Evolutionary conservation across 495 filamentous ascomycete species (phyloP).

Genomic region (Podospora australis): DNA sequence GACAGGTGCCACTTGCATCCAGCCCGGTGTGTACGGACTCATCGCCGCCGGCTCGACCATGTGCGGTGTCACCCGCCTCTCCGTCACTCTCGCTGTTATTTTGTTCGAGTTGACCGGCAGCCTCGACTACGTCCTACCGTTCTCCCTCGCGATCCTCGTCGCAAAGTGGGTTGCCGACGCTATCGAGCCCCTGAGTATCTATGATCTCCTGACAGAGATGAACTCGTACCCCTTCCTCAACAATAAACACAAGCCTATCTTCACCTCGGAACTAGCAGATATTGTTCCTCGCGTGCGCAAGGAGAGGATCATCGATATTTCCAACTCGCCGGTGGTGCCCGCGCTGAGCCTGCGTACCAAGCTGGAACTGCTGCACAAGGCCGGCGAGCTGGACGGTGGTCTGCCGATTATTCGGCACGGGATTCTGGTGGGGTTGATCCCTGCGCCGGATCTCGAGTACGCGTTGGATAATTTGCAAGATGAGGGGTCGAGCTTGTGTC

Average conservation of each 20-base stretch:
- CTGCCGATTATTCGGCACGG: conserved; percentile 76
- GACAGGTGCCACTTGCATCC: conserved; percentile 74
- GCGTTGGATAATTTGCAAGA: conserved; percentile 75
- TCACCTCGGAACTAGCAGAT: conserved; percentile 77
- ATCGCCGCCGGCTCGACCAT: conserved; percentile 94
- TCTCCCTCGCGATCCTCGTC: conserved; percentile 85
- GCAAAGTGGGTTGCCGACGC: conserved; percentile 98
- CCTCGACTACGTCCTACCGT: conserved; percentile 89
- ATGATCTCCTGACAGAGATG: conserved; percentile 91
- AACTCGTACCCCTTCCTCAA: conserved; percentile 95
- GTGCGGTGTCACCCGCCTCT: conserved; percentile 93
- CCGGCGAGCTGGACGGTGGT: conserved; percentile 87
- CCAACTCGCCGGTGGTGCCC: conserved; percentile 65
- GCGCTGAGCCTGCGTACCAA: conserved; percentile 71
- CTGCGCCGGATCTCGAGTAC: conserved; percentile 90
- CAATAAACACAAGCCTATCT: conserved; percentile 84
- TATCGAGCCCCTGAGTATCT: conserved; percentile 89
- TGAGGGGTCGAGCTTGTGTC: conserved; percentile 64
- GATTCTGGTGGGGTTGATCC: conserved; percentile 84
- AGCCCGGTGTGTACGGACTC: conserved; percentile 90
- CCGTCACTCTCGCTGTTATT: conserved; percentile 91
- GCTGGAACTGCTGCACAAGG: conserved; percentile 71
- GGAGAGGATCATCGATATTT: conserved; percentile 82
- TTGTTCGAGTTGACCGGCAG: conserved; percentile 94
- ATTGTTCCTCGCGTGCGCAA: conserved; percentile 70